Percentiles rank a stretch among this genome's conserved stretches.
phyloP scores from a whole-genome alignment of 345 rosid species.

The Sisymbrium altissimum region DNA sequence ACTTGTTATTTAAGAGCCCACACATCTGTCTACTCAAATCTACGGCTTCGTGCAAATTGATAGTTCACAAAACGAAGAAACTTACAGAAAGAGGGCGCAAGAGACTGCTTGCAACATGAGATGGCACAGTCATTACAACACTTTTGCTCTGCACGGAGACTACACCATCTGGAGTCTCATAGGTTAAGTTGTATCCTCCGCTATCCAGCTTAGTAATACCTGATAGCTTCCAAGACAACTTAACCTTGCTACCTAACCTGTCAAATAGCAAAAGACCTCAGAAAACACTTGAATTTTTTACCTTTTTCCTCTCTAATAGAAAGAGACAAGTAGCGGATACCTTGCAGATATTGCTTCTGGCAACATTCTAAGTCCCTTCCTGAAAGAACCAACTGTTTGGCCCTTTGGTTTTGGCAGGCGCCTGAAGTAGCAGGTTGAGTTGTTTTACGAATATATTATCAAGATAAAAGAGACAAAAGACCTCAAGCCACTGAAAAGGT shows the following conservation, averaged over 20 bases:
- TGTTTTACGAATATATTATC: background rate
- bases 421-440: constrained; percentile 41
- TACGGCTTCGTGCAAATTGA: background rate
- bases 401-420: constrained; percentile 88
- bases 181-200: constrained; percentile 60
- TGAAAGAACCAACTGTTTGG: constrained; percentile 93
- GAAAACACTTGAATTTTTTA: background rate
- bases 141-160: constrained; percentile 66
- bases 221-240: constrained; percentile 81
- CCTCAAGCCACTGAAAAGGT: constrained; percentile 18
- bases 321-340: constrained; percentile 30
- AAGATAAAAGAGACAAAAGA: background rate
- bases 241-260: constrained; percentile 81
- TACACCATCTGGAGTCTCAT: constrained; percentile 86
- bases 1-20: background rate
- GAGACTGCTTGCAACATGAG: constrained; percentile 70
- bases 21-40: background rate
- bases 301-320: background rate
- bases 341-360: constrained; percentile 83
- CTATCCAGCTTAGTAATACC: constrained; percentile 57
- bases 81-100: constrained; percentile 79
- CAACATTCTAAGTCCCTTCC: constrained; percentile 79
- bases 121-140: constrained; percentile 82
- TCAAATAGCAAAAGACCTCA: constrained; percentile 16
- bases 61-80: constrained; percentile 17